phyloP scores from a whole-genome alignment of 306 rosid species.

The Prunus campanulata region DNA sequence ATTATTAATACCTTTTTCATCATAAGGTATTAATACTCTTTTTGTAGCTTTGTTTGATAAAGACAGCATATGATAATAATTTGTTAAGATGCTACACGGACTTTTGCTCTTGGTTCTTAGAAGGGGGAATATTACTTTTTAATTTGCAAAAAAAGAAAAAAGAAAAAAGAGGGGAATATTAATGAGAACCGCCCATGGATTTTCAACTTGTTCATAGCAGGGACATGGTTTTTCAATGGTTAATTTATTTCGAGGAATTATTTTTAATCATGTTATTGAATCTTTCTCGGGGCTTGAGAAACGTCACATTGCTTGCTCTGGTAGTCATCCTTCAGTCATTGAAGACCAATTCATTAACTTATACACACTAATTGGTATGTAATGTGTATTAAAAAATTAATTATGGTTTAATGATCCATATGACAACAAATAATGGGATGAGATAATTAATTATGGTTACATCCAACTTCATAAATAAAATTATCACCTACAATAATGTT shows the following conservation, averaged over 20 bases:
- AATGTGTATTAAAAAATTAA: background rate
- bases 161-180: background rate
- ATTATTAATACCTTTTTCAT: no score
- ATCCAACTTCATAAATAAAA: no score
- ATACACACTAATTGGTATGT: background rate
- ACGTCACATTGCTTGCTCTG: background rate
- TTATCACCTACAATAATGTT: background rate
- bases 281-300: background rate
- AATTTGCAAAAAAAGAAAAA: no score
- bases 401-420: background rate
- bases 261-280: background rate
- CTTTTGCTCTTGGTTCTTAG: constrained; percentile 4
- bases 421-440: background rate
- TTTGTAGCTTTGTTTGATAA: background rate
- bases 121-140: background rate
- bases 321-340: background rate
- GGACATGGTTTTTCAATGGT: background rate
- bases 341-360: background rate
- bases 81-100: background rate
- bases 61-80: constrained; percentile 4
- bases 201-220: constrained; percentile 7
- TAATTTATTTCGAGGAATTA: background rate
- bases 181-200: constrained; percentile 21
- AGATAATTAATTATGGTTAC: background rate
- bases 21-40: background rate